Evolutionary conservation across 441 rosid genomes (phyloP).

Genomic region (Corymbia citriodora): DNA sequence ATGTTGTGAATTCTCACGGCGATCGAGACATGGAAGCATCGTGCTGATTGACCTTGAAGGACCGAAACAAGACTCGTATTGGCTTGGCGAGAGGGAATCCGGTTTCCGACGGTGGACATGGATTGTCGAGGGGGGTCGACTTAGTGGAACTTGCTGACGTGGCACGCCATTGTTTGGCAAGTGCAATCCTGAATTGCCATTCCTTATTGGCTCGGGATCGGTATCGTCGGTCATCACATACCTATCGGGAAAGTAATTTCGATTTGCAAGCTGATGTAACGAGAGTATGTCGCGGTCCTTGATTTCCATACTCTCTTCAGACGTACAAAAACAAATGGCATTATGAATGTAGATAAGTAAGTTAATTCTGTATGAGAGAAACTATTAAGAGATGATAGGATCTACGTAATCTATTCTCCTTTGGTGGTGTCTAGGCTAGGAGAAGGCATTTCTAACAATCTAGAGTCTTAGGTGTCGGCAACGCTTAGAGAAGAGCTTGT

Average conservation of each 20-base stretch:
- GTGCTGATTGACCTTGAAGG: not conserved
- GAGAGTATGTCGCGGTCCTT: fast-evolving
- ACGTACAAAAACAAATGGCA: not conserved
- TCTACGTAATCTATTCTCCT: not conserved
- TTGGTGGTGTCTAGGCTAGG: not conserved
- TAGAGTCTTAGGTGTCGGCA: not conserved
- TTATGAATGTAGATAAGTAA: not conserved
- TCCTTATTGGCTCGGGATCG: not conserved
- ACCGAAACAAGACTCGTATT: not conserved
- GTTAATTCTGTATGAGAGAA: not conserved
- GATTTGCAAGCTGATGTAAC: not conserved
- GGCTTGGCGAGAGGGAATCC: not conserved
- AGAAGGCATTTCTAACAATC: not conserved
- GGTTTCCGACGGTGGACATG: not conserved
- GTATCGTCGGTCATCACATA: not conserved
- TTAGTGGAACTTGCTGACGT: not conserved
- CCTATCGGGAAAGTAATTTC: not conserved
- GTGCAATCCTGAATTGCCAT: not conserved
- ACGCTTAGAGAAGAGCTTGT: not conserved
- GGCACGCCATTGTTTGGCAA: not conserved
- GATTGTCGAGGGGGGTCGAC: not conserved
- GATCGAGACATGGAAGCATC: not conserved
- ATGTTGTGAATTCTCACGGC: too few species aligned
- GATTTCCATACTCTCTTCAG: not conserved
- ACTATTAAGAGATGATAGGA: not conserved